Evolutionary conservation across 108 stramenopile genomes (phyloP).

Genomic region (Nannochloropsis granulata): DNA sequence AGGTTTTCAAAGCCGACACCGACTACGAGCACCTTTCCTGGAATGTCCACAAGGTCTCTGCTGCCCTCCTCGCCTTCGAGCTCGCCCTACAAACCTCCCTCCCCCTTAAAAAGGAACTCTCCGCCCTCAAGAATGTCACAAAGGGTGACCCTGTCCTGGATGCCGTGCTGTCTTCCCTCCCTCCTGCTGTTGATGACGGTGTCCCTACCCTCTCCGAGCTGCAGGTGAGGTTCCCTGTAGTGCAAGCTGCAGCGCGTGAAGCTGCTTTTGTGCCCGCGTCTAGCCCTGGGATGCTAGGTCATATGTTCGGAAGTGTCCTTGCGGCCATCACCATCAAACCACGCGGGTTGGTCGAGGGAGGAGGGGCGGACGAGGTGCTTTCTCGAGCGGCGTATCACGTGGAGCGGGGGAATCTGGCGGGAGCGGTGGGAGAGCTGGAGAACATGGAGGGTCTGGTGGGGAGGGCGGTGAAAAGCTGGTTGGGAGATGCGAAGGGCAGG

Average conservation of each 20-base stretch:
- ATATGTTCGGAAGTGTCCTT: slow-evolving; percentile 5
- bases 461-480: slow-evolving; percentile 2
- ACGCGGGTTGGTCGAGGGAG: slow-evolving; percentile 19
- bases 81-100: background rate
- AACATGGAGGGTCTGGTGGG: slow-evolving; percentile 6
- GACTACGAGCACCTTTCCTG: background rate
- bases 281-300: slow-evolving; percentile 3
- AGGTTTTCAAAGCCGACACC: background rate
- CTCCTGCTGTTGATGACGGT: background rate
- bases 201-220: slow-evolving; percentile 19
- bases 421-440: slow-evolving; percentile 14
- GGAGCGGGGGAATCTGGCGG: slow-evolving; percentile 9
- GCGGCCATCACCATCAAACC: slow-evolving; percentile 9
- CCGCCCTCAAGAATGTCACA: background rate
- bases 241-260: slow-evolving; percentile 6
- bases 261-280: slow-evolving; percentile 7
- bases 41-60: background rate
- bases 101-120: background rate
- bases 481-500: slow-evolving; percentile 6
- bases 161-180: slow-evolving; percentile 6
- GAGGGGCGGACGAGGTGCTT: slow-evolving; percentile 2
- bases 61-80: background rate
- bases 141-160: slow-evolving; percentile 11
- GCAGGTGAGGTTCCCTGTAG: slow-evolving; percentile 2
- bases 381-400: slow-evolving; percentile 9